Base-by-base conservation (phyloP, 1,284 basidiomycete species). In the Gomphus bonarii region DNA sequence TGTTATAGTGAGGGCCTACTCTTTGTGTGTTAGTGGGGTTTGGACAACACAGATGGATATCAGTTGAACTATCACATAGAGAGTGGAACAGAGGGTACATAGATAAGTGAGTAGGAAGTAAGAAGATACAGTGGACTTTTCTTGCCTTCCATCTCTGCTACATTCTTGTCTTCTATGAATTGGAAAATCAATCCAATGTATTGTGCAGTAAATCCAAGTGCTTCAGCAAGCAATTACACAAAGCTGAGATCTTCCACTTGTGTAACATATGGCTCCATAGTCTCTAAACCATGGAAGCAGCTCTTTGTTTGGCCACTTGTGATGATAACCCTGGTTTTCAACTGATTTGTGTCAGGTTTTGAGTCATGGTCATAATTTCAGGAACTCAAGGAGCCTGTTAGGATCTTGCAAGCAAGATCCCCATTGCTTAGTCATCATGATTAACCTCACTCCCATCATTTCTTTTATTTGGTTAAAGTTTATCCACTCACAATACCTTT, bases 1-100 rank as follows among this genome's bases (percentile, higher is more conserved):
- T 79, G 63, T 86, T 84, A 61, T 79, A 86, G 66, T 88, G 84
- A 7, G 84, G 82, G 0, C 84, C 84, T 7, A 86, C 84, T 18
- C 84, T 84, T 65, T 86, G 84, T 54, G 76, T 73, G 72, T 75
- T 3, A 65, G 63, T 33, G 48, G 68, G 68, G n/a, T 42, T 69
- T 68, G 33, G 28, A 14, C 55, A 60, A 18, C 16, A 64, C 61
- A 12, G 74, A 71, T 1, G 84, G 84, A 62, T 87, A 87, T 63
- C 81, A 77, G 4, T 86, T 80, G 57, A 88, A 74, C 70, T 74
- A 42, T 7, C 47, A 20, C 43, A 12, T 36, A 31, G 18, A 38
- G 12, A 50, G 16, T 31, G 8, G 25, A 28, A 3, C 25, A 28
- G 25, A 28, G 3, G 4, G 18, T 28, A 9, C 6, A 20, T 9